Evolutionary conservation across 2,329 filamentous ascomycete genomes (phyloP).

Genomic region (Fusarium beomiforme): DNA sequence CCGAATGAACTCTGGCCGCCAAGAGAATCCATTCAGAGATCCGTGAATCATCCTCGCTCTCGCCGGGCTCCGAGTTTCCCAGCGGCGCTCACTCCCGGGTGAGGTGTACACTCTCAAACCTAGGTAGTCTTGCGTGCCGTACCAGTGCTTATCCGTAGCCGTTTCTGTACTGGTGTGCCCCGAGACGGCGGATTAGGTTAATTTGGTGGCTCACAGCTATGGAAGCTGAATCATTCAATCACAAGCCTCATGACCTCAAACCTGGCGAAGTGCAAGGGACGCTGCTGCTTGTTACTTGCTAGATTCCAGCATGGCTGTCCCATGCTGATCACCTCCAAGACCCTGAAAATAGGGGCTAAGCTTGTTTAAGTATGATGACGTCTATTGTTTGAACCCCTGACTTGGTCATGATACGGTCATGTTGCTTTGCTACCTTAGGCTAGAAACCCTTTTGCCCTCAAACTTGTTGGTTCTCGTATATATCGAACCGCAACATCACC

Average conservation of each 20-base stretch:
- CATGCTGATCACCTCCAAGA: conserved; percentile 4
- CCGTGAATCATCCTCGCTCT: conserved; percentile 12
- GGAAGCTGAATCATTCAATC: neutral
- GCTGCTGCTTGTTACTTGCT: neutral
- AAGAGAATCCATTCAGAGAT: conserved; percentile 12
- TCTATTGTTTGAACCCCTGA: conserved; percentile 12
- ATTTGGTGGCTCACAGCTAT: neutral
- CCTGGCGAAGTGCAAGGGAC: neutral
- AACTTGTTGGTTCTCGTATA: neutral
- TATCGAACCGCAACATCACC: neutral
- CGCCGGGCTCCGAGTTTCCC: conserved; percentile 25
- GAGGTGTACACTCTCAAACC: conserved; percentile 1
- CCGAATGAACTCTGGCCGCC: conserved; percentile 2
- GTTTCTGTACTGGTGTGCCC: conserved; percentile 26
- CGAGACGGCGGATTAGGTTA: conserved; percentile 5
- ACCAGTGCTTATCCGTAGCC: conserved; percentile 3
- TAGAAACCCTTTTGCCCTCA: neutral
- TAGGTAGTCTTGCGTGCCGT: neutral
- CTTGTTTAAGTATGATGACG: conserved; percentile 26
- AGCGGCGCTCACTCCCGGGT: conserved; percentile 13
- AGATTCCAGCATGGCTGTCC: neutral
- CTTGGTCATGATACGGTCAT: neutral
- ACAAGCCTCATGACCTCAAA: conserved; percentile 9
- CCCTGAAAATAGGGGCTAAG: conserved; percentile 25
- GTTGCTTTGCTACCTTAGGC: neutral